Conservation (phyloP, 2,329 filamentous ascomycete genomes). For the Apiospora arundinis region DNA sequence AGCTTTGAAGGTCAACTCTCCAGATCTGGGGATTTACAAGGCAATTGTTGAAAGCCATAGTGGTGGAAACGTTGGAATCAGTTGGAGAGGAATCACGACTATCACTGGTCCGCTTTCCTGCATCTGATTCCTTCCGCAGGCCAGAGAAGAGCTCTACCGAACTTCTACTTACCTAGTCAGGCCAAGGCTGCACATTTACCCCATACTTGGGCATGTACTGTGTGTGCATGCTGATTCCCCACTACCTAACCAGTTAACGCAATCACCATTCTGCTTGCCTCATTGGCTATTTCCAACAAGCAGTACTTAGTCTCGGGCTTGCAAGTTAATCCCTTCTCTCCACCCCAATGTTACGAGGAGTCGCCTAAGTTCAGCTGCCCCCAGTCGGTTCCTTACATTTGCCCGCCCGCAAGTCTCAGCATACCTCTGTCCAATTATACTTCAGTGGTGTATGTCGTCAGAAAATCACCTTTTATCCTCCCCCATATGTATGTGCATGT, state of each 20-base stretch:
- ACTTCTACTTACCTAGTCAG: too few relatives aligned
- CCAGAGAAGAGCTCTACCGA: too few relatives aligned
- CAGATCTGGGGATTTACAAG: not conserved
- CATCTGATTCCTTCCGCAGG: too few relatives aligned
- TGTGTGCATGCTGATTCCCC: conserved; percentile 12
- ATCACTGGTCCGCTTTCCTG: too few relatives aligned
- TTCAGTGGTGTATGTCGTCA: too few relatives aligned
- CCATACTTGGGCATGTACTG: too few relatives aligned
- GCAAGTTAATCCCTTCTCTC: not conserved
- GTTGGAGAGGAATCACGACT: too few relatives aligned
- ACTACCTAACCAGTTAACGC: not conserved
- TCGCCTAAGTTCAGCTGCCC: conserved; percentile 3
- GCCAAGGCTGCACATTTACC: too few relatives aligned
- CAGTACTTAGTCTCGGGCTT: not conserved
- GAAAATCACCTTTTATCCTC: too few relatives aligned
- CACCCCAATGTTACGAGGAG: conserved; percentile 7
- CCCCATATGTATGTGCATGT: too few relatives aligned
- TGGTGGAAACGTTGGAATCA: too few relatives aligned
- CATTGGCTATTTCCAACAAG: not conserved
- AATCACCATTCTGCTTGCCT: not conserved
- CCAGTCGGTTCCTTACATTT: conserved; percentile 5
- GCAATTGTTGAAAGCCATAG: too few relatives aligned
- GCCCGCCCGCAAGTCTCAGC: conserved; percentile 9
- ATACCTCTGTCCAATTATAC: not conserved
- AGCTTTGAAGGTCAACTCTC: not conserved